These are phyloP conservation scores for Leptodontidium sp. DNA, from an alignment of 2,329 filamentous ascomycete species.

Conservation along the genomic window DNA sequence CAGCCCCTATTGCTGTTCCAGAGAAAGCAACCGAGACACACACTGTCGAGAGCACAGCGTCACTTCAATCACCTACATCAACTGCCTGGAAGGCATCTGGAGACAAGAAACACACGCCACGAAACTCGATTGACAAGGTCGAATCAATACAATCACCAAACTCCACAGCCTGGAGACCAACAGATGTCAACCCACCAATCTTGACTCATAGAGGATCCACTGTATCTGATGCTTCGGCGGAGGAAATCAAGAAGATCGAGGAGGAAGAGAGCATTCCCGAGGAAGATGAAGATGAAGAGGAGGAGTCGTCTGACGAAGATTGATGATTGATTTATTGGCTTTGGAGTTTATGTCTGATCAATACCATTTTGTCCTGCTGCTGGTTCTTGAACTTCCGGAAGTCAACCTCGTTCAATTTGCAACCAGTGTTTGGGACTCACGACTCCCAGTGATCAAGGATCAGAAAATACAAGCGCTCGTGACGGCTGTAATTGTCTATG, in stretches of 20 bases:
- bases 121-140: slow-evolving; percentile 30
- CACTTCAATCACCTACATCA: slow-evolving; percentile 44
- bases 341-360: slow-evolving; percentile 4
- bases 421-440: not conserved
- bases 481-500: not conserved
- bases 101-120: slow-evolving; percentile 14
- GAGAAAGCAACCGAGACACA: slow-evolving; percentile 24
- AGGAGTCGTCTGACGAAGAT: slow-evolving; percentile 27
- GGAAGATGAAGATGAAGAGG: slow-evolving; percentile 42
- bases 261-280: slow-evolving; percentile 43
- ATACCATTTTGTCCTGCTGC: slow-evolving; percentile 1
- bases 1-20: slow-evolving; percentile 27
- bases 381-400: not conserved
- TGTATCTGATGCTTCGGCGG: slow-evolving; percentile 36
- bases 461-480: not conserved
- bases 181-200: slow-evolving; percentile 33
- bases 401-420: not conserved
- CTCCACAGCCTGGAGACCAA: slow-evolving; percentile 44
- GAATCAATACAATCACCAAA: slow-evolving; percentile 41
- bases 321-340: not conserved
- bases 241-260: slow-evolving; percentile 44
- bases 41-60: slow-evolving; percentile 27
- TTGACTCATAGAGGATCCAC: slow-evolving; percentile 39
- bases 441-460: not conserved
- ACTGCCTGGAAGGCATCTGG: slow-evolving; percentile 41